Evolutionary conservation across 2,329 filamentous ascomycete species (phyloP).

Genomic region (Westerdykella ornata): DNA sequence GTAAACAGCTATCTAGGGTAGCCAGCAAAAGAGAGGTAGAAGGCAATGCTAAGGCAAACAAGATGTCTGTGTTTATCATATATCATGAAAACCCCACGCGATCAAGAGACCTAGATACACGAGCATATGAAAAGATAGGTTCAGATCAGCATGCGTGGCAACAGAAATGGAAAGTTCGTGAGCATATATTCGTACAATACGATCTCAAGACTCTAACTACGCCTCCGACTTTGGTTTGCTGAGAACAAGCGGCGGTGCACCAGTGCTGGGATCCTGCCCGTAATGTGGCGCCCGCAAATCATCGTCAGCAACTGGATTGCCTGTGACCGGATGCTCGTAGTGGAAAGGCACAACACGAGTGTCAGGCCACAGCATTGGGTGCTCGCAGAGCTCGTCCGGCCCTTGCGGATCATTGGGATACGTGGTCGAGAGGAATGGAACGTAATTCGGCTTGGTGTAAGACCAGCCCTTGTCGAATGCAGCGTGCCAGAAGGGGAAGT

Average conservation of each 20-base stretch:
- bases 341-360: conserved; percentile 51
- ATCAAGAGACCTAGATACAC: too few species aligned
- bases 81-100: too few species aligned
- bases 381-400: conserved; percentile 49
- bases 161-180: neutral
- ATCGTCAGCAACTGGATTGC: conserved; percentile 40
- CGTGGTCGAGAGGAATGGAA: conserved; percentile 46
- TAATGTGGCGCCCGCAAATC: conserved; percentile 46
- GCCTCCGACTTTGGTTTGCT: conserved; percentile 21
- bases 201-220: conserved; percentile 6
- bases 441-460: conserved; percentile 49
- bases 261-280: conserved; percentile 38
- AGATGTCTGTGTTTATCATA: too few species aligned
- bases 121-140: neutral
- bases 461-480: conserved; percentile 50
- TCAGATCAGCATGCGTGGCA: too few species aligned
- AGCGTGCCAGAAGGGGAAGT: conserved; percentile 53
- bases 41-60: too few species aligned
- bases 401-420: conserved; percentile 48
- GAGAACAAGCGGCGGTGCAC: conserved; percentile 41
- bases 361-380: conserved; percentile 53
- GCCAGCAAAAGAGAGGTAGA: too few species aligned
- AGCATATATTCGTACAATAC: neutral
- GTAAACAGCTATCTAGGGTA: too few species aligned
- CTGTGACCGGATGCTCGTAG: conserved; percentile 48